Percentiles rank a stretch among this genome's conserved stretches.
phyloP scores from a whole-genome alignment of 768 basidiomycete species.

The Pseudohyphozyma bogoriensis region DNA sequence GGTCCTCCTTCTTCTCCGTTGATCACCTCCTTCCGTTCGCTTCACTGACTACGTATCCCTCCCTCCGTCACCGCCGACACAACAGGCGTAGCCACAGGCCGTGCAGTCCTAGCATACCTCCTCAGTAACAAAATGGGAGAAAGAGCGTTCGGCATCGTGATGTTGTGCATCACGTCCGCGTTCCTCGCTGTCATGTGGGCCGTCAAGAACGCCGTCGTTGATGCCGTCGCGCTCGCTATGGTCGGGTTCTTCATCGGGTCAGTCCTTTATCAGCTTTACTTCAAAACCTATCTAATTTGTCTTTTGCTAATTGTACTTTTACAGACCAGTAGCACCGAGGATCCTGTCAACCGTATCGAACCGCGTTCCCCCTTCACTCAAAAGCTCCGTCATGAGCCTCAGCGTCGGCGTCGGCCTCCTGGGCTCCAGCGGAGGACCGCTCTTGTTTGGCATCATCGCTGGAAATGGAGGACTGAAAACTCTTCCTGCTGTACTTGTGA shows the following conservation, averaged over 20 bases:
- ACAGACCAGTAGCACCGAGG: slow-evolving; percentile 17
- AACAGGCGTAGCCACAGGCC: slow-evolving; percentile 19
- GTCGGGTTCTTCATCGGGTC: slow-evolving; percentile 22
- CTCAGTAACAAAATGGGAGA: slow-evolving; percentile 13
- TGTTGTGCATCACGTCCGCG: slow-evolving; percentile 3
- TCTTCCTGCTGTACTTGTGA: background rate
- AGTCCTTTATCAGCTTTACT: background rate
- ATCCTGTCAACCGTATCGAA: slow-evolving; percentile 10
- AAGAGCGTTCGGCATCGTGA: slow-evolving; percentile 3
- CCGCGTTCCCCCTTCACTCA: slow-evolving; percentile 20
- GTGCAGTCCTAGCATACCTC: slow-evolving; percentile 8
- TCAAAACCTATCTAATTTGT: too few species aligned
- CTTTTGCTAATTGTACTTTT: too few species aligned
- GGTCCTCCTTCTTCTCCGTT: background rate
- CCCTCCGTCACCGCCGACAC: background rate
- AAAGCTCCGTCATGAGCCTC: slow-evolving; percentile 9
- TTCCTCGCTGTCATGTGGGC: slow-evolving; percentile 18
- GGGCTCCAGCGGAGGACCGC: slow-evolving; percentile 10
- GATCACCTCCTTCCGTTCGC: too few species aligned
- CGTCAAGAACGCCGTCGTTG: slow-evolving; percentile 4
- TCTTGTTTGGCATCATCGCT: slow-evolving; percentile 11
- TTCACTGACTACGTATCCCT: too few species aligned
- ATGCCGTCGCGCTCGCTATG: slow-evolving; percentile 15
- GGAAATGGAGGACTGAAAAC: background rate
- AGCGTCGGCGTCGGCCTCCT: slow-evolving; percentile 21